These are phyloP conservation scores for Trametes villosa DNA, from an alignment of 768 basidiomycete species.

Conservation along the genomic window DNA sequence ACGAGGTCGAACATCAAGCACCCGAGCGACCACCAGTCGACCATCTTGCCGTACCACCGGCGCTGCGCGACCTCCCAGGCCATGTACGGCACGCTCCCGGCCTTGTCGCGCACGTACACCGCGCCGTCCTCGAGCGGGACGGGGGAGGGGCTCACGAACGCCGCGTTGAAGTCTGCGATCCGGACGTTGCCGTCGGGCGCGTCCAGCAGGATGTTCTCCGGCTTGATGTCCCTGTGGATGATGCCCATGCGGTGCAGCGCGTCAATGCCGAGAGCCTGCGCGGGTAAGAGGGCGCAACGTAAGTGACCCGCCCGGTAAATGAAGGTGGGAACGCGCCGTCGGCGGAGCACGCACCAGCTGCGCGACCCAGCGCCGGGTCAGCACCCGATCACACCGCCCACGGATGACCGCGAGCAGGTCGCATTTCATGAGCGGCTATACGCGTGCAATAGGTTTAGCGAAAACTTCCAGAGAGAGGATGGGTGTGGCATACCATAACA, in stretches of 20 bases:
- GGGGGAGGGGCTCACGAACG: conserved; percentile 22
- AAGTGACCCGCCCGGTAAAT: not conserved
- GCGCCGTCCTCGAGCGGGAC: conserved; percentile 22
- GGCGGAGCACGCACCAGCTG: conserved; percentile 27
- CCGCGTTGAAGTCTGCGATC: conserved; percentile 34
- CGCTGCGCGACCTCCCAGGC: conserved; percentile 29
- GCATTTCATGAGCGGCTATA: conserved; percentile 26
- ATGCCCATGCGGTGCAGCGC: conserved; percentile 56
- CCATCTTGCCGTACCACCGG: conserved; percentile 31
- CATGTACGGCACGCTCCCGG: conserved; percentile 32
- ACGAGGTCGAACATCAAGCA: conserved; percentile 33
- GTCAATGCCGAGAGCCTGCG: conserved; percentile 35
- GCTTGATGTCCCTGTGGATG: conserved; percentile 64
- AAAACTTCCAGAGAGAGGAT: not conserved
- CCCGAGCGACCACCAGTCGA: conserved; percentile 36
- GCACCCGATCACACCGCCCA: conserved; percentile 5
- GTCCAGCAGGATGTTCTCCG: conserved; percentile 56
- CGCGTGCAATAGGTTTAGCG: not conserved
- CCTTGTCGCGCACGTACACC: conserved; percentile 21
- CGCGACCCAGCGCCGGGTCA: conserved; percentile 32
- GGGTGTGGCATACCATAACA: conserved; percentile 28
- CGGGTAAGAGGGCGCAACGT: conserved; percentile 2
- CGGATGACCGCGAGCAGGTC: conserved; percentile 21
- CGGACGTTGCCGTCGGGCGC: conserved; percentile 22
- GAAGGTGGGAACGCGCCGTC: conserved; percentile 13